Evolutionary conservation across 129 eudicot genomes (phyloP).

Genomic region (Mikania micrantha): DNA sequence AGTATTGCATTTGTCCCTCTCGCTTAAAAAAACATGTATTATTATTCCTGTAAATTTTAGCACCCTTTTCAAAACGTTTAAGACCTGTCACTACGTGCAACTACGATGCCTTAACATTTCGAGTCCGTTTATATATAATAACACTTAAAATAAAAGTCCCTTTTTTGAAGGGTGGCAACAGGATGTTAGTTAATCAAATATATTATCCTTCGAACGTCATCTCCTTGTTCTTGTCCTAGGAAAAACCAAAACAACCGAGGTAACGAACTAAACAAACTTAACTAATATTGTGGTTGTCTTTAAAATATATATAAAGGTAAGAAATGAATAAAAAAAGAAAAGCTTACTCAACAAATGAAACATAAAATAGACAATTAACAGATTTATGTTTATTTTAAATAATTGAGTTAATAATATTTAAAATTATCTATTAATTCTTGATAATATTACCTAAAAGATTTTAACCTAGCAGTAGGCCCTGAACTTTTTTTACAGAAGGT

Average conservation of each 20-base stretch:
- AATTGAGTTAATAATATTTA: conserved; percentile 11
- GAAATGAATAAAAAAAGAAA: conserved; percentile 9
- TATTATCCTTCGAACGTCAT: neutral
- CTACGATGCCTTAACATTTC: no score
- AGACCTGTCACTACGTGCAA: no score
- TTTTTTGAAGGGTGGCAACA: neutral
- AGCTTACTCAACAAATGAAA: neutral
- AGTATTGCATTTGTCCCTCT: no score
- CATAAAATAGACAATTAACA: conserved; percentile 19
- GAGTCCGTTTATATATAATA: no score
- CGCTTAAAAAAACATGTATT: no score
- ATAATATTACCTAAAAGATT: no score
- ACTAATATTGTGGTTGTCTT: conserved; percentile 6
- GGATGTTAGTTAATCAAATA: neutral
- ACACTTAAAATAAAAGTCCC: no score
- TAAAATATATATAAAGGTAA: conserved; percentile 2
- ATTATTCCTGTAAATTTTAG: no score
- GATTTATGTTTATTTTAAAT: conserved; percentile 20
- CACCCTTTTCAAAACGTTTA: no score
- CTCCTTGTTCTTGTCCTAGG: conserved; percentile 2
- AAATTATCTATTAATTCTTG: conserved; percentile 16
- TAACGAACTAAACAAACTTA: conserved; percentile 6
- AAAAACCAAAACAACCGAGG: conserved; percentile 8
- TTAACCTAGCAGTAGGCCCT: no score
- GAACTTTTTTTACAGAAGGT: no score